Evolutionary conservation across 805 yeast species (phyloP).

Genomic region (Hanseniaspora mollemarum): DNA sequence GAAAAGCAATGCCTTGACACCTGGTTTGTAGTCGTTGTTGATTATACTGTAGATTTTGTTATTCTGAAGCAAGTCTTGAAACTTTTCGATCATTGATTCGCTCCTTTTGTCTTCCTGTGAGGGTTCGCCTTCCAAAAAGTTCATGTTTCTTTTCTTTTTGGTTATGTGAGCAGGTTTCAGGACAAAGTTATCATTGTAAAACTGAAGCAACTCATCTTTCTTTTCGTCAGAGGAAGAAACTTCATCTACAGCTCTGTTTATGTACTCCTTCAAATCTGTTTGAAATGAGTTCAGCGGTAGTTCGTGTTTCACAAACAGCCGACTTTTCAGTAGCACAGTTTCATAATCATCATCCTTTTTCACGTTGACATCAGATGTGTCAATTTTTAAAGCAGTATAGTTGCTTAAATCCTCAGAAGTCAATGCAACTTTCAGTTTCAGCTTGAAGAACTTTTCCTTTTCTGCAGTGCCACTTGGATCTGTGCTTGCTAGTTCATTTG

Average conservation of each 20-base stretch:
- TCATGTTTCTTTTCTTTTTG: not conserved
- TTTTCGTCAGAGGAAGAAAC: not conserved
- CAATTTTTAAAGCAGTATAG: not conserved
- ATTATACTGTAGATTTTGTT: not conserved
- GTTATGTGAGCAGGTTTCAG: not conserved
- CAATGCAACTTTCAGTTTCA: slow-evolving; percentile 8
- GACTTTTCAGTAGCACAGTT: slow-evolving; percentile 1
- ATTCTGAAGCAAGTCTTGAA: slow-evolving; percentile 1
- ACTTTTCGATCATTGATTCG: slow-evolving; percentile 1
- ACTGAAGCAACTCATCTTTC: not conserved
- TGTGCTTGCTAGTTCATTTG: not conserved
- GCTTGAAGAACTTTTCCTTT: not conserved
- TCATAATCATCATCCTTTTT: slow-evolving; percentile 4
- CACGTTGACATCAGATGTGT: not conserved
- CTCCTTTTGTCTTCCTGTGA: not conserved
- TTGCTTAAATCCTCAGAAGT: not conserved
- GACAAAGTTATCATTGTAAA: not conserved
- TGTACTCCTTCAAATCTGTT: not conserved
- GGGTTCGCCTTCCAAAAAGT: slow-evolving; percentile 10
- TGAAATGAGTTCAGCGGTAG: not conserved
- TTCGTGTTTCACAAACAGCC: not conserved
- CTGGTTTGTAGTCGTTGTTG: not conserved
- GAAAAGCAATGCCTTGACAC: not conserved
- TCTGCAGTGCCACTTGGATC: not conserved
- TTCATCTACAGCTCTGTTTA: not conserved